Conservation (phyloP, 345 rosid species). For the Populus alba region DNA sequence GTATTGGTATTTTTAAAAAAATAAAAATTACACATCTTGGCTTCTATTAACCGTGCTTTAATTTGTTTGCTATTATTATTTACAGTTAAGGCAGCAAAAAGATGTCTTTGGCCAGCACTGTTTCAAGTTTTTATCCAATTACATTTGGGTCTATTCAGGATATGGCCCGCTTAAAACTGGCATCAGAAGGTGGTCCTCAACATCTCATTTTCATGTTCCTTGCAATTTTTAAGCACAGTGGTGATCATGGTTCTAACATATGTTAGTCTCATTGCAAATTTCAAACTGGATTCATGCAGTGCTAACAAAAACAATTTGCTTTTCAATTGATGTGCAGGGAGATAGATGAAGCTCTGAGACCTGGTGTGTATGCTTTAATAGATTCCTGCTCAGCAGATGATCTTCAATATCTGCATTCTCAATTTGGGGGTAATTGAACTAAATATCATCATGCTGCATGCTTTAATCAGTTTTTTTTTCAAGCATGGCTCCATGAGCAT, state of each 20-base stretch:
- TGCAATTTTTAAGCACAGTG: neutral
- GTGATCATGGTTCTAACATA: neutral
- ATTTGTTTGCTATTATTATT: conserved; percentile 8
- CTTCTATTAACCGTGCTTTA: too few relatives aligned
- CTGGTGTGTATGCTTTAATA: conserved; percentile 84
- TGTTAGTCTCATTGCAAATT: neutral
- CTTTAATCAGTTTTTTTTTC: neutral
- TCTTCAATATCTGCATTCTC: conserved; percentile 81
- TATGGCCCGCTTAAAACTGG: conserved; percentile 68
- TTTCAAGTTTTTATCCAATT: conserved; percentile 68
- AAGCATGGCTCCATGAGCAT: neutral
- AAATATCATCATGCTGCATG: conserved; percentile 68
- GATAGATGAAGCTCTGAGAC: conserved; percentile 79
- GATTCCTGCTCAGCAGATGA: conserved; percentile 77
- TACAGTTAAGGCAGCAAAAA: conserved; percentile 84
- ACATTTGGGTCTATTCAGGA: conserved; percentile 77
- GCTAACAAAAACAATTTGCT: conserved; percentile 2
- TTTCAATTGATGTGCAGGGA: conserved; percentile 54
- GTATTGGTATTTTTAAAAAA: too few relatives aligned
- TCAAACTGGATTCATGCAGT: neutral
- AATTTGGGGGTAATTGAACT: conserved; percentile 66
- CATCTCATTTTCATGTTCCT: neutral
- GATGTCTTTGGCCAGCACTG: conserved; percentile 66
- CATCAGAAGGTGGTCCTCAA: conserved; percentile 56
- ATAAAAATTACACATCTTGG: too few relatives aligned